These are phyloP conservation scores for Psidium guajava DNA, from an alignment of 345 rosid genomes.

Conservation along the genomic window DNA sequence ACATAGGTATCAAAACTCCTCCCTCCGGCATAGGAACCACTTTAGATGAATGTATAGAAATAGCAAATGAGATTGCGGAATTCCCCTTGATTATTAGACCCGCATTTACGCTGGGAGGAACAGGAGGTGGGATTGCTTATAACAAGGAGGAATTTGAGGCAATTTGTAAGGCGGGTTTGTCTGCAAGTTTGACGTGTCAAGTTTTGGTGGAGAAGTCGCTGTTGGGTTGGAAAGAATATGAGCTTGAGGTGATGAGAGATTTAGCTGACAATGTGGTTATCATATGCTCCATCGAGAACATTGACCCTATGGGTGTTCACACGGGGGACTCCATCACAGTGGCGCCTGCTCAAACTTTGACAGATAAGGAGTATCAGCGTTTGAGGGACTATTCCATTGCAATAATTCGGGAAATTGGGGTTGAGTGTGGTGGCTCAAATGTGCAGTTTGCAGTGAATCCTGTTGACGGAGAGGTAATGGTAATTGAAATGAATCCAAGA, in stretches of 20 bases:
- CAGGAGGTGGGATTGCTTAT: slow-evolving; percentile 95
- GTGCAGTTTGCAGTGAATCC: slow-evolving; percentile 98
- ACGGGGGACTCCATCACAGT: slow-evolving; percentile 98
- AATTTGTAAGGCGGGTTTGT: slow-evolving; percentile 72
- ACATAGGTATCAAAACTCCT: slow-evolving; percentile 79
- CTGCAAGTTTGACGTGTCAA: slow-evolving; percentile 82
- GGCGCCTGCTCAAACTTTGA: slow-evolving; percentile 94
- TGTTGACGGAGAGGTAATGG: slow-evolving; percentile 93
- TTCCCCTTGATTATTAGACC: slow-evolving; percentile 97
- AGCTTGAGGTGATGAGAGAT: slow-evolving; percentile 97
- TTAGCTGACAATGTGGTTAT: slow-evolving; percentile 97
- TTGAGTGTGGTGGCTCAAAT: slow-evolving; percentile 98
- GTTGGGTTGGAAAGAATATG: slow-evolving; percentile 96
- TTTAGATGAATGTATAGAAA: slow-evolving; percentile 64
- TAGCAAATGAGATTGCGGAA: slow-evolving; percentile 72
- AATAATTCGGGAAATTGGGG: slow-evolving; percentile 95
- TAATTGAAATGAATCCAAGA: slow-evolving; percentile 98
- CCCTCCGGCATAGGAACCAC: slow-evolving; percentile 89
- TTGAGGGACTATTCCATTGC: slow-evolving; percentile 84
- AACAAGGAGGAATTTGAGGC: slow-evolving; percentile 87
- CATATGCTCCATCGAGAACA: slow-evolving; percentile 91
- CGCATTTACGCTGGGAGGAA: slow-evolving; percentile 90
- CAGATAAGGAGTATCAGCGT: slow-evolving; percentile 93
- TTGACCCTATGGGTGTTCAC: slow-evolving; percentile 98
- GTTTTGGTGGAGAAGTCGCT: slow-evolving; percentile 93